Percentiles rank a stretch among this genome's conserved stretches.
phyloP scores from a whole-genome alignment of 371 early-diverging fungal genomes.

The Mycotypha africana region DNA sequence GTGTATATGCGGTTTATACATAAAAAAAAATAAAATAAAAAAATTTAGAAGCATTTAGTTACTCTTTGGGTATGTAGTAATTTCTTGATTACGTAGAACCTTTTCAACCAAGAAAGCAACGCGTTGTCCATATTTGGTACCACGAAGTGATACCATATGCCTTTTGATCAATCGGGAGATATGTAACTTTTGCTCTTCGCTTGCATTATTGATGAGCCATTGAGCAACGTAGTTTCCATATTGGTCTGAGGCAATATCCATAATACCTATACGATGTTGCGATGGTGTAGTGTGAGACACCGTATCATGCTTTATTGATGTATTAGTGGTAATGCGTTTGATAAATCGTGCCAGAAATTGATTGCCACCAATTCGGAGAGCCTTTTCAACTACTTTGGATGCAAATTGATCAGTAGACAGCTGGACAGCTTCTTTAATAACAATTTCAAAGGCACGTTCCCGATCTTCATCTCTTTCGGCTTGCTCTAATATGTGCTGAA shows the following conservation, averaged over 20 bases:
- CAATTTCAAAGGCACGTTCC: constrained; percentile 84
- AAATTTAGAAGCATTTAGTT: too few species aligned
- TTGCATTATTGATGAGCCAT: constrained; percentile 49
- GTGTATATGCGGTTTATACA: too few species aligned
- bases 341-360: constrained; percentile 23
- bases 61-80: constrained; percentile 26
- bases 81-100: constrained; percentile 23
- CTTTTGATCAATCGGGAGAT: constrained; percentile 62
- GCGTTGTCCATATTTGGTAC: constrained; percentile 75
- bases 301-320: not conserved
- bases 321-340: constrained; percentile 11
- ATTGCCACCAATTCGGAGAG: constrained; percentile 54
- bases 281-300: too few species aligned
- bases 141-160: constrained; percentile 66
- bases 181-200: constrained; percentile 51
- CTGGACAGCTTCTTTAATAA: constrained; percentile 86
- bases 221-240: constrained; percentile 90
- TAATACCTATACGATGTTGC: constrained; percentile 47
- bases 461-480: constrained; percentile 84
- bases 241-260: constrained; percentile 64
- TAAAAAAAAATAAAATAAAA: too few species aligned
- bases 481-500: constrained; percentile 98
- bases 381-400: constrained; percentile 97
- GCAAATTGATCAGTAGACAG: constrained; percentile 99
- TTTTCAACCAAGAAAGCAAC: constrained; percentile 74